Base-by-base conservation (phyloP, 371 early-diverging fungal species). In the Chytridiales sp. region DNA sequence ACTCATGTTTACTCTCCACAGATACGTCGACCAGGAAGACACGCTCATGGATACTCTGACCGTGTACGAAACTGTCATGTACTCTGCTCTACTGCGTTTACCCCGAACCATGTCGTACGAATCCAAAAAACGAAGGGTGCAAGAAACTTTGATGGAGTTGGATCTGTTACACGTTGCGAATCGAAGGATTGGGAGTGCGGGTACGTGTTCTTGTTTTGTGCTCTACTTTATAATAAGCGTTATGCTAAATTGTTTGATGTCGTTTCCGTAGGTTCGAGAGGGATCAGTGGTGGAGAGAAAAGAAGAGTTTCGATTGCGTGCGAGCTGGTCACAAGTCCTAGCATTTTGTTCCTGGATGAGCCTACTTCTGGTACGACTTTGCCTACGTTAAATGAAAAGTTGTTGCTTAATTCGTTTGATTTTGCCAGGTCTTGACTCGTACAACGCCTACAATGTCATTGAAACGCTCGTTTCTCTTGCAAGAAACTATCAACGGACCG, bases 211-310 rank as follows among this genome's bases (percentile, higher is more conserved):
- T 21, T 21, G n/a, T 13, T 6, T 24, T n/a, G 13, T 51, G 50
- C 22, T 15, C 15, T 5, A 17, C 17, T 32, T 13, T 11, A 21
- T 26, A 32, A 11, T 5, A 6, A 32, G 3, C 15, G 15, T 48
- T 22, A 19, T 35, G 4, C 6, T 34, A 48, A n/a, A 17, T 53
- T 24, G 27, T 56, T 21, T 56, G n/a, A 11, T 26, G 9, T 6
- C 8, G 17, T 5, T 50, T 22, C 5, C 17, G 19, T 44, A 51
- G 66, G 48, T 72, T 87, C 36, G n/a, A 78, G 91, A 11, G 92
- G 93, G 9, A 91, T 96, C 43, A 88, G 89, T 58, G 96, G 96
- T 1, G 97, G 97, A n/a, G 96, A 98, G 69, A 94, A 93, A 74
- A 84, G 95, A 46, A 84, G 97, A 31, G 94, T 95, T 0, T 88